Evolutionary conservation across 495 filamentous ascomycete genomes (phyloP).

Genomic region (Hypoxylon intermedium): DNA sequence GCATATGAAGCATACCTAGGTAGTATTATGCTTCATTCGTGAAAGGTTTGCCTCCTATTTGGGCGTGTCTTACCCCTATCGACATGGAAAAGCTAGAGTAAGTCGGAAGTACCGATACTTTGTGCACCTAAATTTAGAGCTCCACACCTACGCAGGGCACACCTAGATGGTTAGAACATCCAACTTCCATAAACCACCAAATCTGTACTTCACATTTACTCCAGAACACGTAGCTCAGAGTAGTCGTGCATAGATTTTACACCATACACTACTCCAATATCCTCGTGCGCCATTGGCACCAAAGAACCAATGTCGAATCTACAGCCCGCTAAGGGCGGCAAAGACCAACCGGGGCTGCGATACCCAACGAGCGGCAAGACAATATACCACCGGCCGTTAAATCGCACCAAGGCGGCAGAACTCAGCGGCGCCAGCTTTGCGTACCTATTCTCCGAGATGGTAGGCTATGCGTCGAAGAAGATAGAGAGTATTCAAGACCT

Average conservation of each 20-base stretch:
- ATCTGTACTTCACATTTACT: too few species aligned
- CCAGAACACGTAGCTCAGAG: not conserved
- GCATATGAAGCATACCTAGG: too few species aligned
- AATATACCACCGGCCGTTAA: constrained; percentile 95
- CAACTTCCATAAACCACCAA: too few species aligned
- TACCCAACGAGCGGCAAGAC: constrained; percentile 96
- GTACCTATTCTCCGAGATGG: constrained; percentile 96
- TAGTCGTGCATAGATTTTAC: too few species aligned
- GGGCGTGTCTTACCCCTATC: too few species aligned
- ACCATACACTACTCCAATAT: not conserved
- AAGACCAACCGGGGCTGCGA: constrained; percentile 71
- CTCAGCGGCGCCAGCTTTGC: constrained; percentile 92
- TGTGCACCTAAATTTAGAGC: too few species aligned
- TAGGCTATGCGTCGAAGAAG: constrained; percentile 87
- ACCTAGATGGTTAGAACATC: too few species aligned
- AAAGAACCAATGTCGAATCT: constrained; percentile 46
- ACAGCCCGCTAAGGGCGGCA: constrained; percentile 47
- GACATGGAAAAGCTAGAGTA: too few species aligned
- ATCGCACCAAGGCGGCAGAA: constrained; percentile 84
- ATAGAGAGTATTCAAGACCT: constrained; percentile 92
- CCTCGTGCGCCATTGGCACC: not conserved
- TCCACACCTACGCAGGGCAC: too few species aligned
- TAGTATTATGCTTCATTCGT: too few species aligned
- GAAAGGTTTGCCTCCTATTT: too few species aligned
- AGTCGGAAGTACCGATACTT: too few species aligned